Percentiles rank a stretch among this genome's conserved stretches.
phyloP scores from a whole-genome alignment of 345 rosid genomes.

The Laguncularia racemosa region DNA sequence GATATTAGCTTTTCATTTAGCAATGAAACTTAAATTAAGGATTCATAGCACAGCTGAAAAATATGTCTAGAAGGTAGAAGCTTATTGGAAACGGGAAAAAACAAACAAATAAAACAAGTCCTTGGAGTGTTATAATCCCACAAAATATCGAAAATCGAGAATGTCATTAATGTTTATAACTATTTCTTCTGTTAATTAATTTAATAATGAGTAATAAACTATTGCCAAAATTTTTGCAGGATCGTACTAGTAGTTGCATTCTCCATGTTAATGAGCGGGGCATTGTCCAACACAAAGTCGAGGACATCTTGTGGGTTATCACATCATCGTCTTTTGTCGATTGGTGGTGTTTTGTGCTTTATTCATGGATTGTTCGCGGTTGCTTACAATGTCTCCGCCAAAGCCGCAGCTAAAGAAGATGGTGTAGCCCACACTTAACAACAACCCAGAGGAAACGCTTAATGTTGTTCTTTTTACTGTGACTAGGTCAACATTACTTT shows the following conservation, averaged over 20 bases:
- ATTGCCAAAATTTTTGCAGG: slow-evolving; percentile 28
- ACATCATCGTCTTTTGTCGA: slow-evolving; percentile 49
- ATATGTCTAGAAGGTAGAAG: too few species aligned
- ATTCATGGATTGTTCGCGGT: slow-evolving; percentile 60
- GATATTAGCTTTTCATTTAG: too few species aligned
- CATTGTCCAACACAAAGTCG: slow-evolving; percentile 56
- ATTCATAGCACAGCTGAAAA: too few species aligned
- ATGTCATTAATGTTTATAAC: too few species aligned
- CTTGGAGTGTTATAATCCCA: too few species aligned
- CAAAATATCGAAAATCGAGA: too few species aligned
- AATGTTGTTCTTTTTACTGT: neutral
- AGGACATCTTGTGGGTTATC: slow-evolving; percentile 56
- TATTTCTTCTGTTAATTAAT: too few species aligned
- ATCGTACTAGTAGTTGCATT: slow-evolving; percentile 55
- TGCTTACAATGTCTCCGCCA: slow-evolving; percentile 71
- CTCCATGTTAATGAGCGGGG: slow-evolving; percentile 66
- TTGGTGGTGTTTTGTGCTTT: slow-evolving; percentile 84
- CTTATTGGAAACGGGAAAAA: too few species aligned
- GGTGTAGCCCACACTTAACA: neutral
- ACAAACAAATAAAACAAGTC: too few species aligned
- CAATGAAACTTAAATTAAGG: too few species aligned
- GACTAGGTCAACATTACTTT: neutral
- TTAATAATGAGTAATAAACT: neutral
- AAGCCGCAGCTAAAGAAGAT: slow-evolving; percentile 44
- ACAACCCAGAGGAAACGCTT: neutral